A percentile compares a stretch with the other conserved stretches of the same genome.
These are phyloP conservation scores for Lodderomyces parapsilosis DNA, from an alignment of 1,139 yeast species.

Conservation along the genomic window DNA sequence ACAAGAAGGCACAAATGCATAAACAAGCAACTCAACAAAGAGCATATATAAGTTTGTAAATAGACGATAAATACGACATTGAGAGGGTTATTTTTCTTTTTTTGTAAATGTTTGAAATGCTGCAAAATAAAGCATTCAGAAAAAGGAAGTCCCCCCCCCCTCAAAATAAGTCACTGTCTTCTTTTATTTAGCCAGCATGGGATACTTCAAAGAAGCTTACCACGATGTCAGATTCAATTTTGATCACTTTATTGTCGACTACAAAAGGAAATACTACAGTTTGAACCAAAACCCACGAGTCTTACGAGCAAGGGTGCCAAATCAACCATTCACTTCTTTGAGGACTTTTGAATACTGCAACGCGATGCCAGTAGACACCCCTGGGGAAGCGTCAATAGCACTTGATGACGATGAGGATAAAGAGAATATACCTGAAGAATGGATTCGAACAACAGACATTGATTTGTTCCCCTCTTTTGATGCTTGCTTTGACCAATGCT, in stretches of 20 bases:
- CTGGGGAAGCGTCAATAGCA: neutral
- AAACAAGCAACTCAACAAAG: conserved; percentile 81
- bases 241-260: conserved; percentile 34
- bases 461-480: conserved; percentile 2
- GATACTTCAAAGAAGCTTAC: conserved; percentile 7
- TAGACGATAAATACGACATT: neutral
- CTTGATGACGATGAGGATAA: neutral
- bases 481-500: conserved; percentile 2
- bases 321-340: conserved; percentile 39
- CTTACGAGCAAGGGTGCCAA: conserved; percentile 36
- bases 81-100: neutral
- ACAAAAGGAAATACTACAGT: conserved; percentile 44
- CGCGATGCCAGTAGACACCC: neutral
- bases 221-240: conserved; percentile 26
- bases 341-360: conserved; percentile 23
- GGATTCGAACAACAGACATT: neutral
- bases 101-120: neutral
- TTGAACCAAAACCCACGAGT: conserved; percentile 36
- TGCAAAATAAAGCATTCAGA: neutral
- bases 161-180: neutral
- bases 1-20: conserved; percentile 80
- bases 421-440: conserved; percentile 1
- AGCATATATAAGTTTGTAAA: conserved; percentile 51
- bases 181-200: conserved; percentile 6
- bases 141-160: too few relatives aligned